Percentiles rank a stretch among this genome's conserved stretches.
Evolutionary conservation across 805 yeast species (phyloP).

Genomic region (Candida patagonica): DNA sequence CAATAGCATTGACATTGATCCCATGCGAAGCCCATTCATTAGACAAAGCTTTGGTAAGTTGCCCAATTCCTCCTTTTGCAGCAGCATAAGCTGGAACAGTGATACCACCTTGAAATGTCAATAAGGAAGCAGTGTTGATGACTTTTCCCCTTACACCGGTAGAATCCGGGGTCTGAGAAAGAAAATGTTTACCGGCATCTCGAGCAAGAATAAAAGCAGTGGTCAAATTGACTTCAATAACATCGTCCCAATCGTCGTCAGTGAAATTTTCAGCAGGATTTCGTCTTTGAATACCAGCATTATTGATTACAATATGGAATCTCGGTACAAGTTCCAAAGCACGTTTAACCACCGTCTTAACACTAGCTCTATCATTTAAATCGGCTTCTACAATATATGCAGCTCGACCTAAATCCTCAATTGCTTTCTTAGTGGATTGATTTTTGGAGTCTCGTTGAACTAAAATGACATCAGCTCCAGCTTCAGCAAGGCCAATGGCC

Average conservation of each 20-base stretch:
- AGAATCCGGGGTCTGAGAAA: constrained; percentile 18
- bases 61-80: constrained; percentile 35
- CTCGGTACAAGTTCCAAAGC: constrained; percentile 18
- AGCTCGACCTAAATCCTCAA: constrained; percentile 25
- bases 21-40: constrained; percentile 40
- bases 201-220: constrained; percentile 33
- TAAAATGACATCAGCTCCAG: constrained; percentile 37
- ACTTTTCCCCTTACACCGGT: constrained; percentile 31
- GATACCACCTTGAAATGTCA: constrained; percentile 35
- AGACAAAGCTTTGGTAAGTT: constrained; percentile 31
- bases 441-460: constrained; percentile 32
- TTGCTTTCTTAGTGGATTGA: constrained; percentile 21
- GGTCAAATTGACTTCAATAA: constrained; percentile 34
- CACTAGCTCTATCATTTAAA: constrained; percentile 25
- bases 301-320: constrained; percentile 34
- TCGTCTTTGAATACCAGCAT: constrained; percentile 35
- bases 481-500: constrained; percentile 43
- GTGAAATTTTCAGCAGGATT: constrained; percentile 30
- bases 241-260: constrained; percentile 31
- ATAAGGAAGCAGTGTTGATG: constrained; percentile 35
- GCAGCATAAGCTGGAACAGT: constrained; percentile 33
- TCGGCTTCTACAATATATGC: constrained; percentile 22
- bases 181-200: constrained; percentile 31
- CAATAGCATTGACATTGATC: constrained; percentile 39
- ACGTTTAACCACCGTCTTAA: constrained; percentile 24